Evolutionary conservation across 2,329 filamentous ascomycete species (phyloP).

Genomic region (Pseudogymnoascus sp.): DNA sequence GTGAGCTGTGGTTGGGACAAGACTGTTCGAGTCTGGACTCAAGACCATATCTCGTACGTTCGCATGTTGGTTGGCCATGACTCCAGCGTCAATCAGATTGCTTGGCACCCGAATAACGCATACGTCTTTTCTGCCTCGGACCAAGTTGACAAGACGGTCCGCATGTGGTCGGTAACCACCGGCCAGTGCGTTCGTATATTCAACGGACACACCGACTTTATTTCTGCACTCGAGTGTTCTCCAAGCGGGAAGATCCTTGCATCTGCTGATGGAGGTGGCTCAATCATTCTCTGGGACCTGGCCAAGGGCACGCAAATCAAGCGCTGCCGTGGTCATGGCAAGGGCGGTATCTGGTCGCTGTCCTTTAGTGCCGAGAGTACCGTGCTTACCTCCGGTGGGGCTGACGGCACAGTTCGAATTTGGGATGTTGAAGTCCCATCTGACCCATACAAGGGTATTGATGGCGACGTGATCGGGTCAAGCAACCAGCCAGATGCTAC

Average conservation of each 20-base stretch:
- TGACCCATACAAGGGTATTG: slow-evolving; percentile 51
- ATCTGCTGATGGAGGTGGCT: slow-evolving; percentile 78
- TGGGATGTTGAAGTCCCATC: slow-evolving; percentile 81
- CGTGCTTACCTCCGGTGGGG: slow-evolving; percentile 80
- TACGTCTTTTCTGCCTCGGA: slow-evolving; percentile 91
- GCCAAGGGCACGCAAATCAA: slow-evolving; percentile 80
- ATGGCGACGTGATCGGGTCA: slow-evolving; percentile 30
- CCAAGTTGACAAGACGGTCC: slow-evolving; percentile 76
- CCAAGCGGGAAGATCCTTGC: slow-evolving; percentile 87
- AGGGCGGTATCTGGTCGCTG: slow-evolving; percentile 87
- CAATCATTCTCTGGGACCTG: slow-evolving; percentile 91
- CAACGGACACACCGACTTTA: slow-evolving; percentile 79
- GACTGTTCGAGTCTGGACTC: slow-evolving; percentile 83
- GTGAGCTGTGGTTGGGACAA: slow-evolving; percentile 80
- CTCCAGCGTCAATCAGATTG: slow-evolving; percentile 80
- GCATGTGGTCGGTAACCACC: slow-evolving; percentile 93
- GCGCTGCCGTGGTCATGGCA: slow-evolving; percentile 86
- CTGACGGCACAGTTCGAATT: slow-evolving; percentile 84
- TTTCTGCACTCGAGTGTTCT: slow-evolving; percentile 76
- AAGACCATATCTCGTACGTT: slow-evolving; percentile 82
- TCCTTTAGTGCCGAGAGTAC: slow-evolving; percentile 91
- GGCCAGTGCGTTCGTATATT: slow-evolving; percentile 86
- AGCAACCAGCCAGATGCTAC: slow-evolving; percentile 42
- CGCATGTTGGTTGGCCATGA: slow-evolving; percentile 89
- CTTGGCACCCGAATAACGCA: slow-evolving; percentile 89